These are phyloP conservation scores for Candida insectalens DNA, from an alignment of 805 yeast species.

Conservation along the genomic window DNA sequence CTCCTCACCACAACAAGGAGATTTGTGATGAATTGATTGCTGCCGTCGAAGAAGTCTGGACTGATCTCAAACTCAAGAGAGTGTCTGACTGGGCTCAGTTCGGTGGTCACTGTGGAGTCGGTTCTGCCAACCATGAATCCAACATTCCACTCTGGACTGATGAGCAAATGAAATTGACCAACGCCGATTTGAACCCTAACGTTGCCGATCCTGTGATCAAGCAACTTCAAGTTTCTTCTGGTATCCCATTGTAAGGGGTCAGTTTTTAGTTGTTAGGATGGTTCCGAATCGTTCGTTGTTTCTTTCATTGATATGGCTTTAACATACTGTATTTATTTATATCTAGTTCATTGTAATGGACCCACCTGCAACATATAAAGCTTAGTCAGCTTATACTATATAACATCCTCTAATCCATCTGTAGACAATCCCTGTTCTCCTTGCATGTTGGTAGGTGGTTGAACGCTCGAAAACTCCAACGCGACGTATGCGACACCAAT, in stretches of 20 bases:
- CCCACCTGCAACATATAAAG: too few species aligned
- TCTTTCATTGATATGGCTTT: background rate
- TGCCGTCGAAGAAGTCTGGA: constrained; percentile 76
- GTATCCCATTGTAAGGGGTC: constrained; percentile 30
- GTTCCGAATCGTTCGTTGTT: background rate
- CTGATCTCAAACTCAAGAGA: constrained; percentile 63
- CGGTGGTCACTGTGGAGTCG: constrained; percentile 94
- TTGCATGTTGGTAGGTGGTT: constrained; percentile 78
- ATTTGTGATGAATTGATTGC: constrained; percentile 66
- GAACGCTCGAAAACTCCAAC: constrained; percentile 67
- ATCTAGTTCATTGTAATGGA: background rate
- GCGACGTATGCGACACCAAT: constrained; percentile 51
- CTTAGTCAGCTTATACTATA: too few species aligned
- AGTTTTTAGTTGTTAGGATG: too few species aligned
- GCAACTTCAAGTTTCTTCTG: constrained; percentile 65
- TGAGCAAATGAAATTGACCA: constrained; percentile 56
- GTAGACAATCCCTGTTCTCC: constrained; percentile 30
- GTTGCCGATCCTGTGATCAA: constrained; percentile 54
- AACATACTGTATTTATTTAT: too few species aligned
- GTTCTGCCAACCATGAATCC: constrained; percentile 33
- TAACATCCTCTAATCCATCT: constrained; percentile 26
- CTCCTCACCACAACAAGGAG: constrained; percentile 87
- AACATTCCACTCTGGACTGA: constrained; percentile 82
- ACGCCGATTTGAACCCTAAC: constrained; percentile 55
- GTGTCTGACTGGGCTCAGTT: constrained; percentile 63